Conservation (phyloP, 257 asterid genomes). For the Fraxinus cuspidata region DNA sequence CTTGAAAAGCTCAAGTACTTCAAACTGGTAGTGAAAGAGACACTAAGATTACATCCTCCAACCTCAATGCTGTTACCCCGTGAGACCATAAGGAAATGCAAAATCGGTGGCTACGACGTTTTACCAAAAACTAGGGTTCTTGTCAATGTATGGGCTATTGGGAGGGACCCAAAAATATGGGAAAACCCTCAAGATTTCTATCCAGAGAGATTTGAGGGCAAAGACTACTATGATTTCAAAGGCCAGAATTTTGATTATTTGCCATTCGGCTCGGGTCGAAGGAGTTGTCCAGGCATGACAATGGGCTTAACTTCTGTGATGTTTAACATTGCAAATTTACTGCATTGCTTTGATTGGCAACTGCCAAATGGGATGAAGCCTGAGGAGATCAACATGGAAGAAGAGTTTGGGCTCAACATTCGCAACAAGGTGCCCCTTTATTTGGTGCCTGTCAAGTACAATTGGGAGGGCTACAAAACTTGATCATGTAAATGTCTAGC, state of each 20-base stretch:
- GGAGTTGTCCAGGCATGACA: conserved; percentile 16
- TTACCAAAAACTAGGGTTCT: conserved; percentile 2
- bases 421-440: conserved; percentile 5
- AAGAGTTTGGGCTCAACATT: conserved; percentile 15
- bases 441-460: conserved; percentile 16
- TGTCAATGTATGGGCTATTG: conserved; percentile 19
- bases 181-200: conserved; percentile 14
- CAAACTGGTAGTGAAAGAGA: conserved; percentile 12
- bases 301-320: conserved; percentile 1
- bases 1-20: conserved; percentile 6
- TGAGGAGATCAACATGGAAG: conserved; percentile 17
- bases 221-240: not conserved
- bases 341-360: conserved; percentile 19
- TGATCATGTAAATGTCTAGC: not conserved
- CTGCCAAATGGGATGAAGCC: conserved; percentile 12
- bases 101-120: conserved; percentile 21
- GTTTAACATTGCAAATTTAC: conserved; percentile 3
- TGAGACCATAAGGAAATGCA: conserved; percentile 16
- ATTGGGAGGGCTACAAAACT: not conserved
- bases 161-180: conserved; percentile 23
- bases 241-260: conserved; percentile 17
- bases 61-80: conserved; percentile 10
- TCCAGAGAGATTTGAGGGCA: conserved; percentile 18
- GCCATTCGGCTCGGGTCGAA: conserved; percentile 16
- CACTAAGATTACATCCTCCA: conserved; percentile 15